Conservation (phyloP, 2,329 filamentous ascomycete genomes). For the Pseudovirgaria hyperparasitica region DNA sequence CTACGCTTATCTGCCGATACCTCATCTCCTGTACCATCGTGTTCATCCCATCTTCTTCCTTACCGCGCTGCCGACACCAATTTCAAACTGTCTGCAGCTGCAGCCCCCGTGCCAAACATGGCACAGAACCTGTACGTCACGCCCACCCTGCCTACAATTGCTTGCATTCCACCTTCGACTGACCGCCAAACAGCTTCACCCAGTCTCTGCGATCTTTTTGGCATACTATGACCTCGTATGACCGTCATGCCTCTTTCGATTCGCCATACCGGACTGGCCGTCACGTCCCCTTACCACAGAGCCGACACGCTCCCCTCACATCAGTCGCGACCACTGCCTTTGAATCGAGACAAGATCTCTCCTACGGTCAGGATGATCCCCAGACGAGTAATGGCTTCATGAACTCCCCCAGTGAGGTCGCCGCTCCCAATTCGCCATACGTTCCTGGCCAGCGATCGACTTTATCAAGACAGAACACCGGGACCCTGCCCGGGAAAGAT, state of each 20-base stretch:
- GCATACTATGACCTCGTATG: conserved; percentile 67
- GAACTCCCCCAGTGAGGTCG: conserved; percentile 41
- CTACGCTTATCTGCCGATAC: no score
- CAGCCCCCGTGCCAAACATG: conserved; percentile 11
- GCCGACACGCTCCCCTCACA: conserved; percentile 68
- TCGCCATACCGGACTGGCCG: conserved; percentile 84
- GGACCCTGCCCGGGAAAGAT: conserved; percentile 46
- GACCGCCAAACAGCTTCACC: conserved; percentile 18
- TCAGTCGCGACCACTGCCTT: conserved; percentile 75
- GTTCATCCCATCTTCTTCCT: no score
- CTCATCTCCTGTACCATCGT: no score
- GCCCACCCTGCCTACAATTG: conserved; percentile 2
- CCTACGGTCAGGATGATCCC: conserved; percentile 62
- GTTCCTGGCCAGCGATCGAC: conserved; percentile 82
- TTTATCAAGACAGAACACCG: conserved; percentile 51
- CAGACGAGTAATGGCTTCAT: conserved; percentile 45
- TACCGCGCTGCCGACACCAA: conserved; percentile 1
- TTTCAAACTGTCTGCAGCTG: conserved; percentile 1
- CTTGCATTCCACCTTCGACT: conserved; percentile 7
- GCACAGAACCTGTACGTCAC: conserved; percentile 20
- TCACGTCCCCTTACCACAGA: conserved; percentile 78
- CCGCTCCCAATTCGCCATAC: conserved; percentile 59
- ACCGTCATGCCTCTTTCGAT: conserved; percentile 83
- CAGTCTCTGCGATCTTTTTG: conserved; percentile 76
- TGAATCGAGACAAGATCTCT: conserved; percentile 78